These are phyloP conservation scores for Aspergillus homomorphus DNA, from an alignment of 495 filamentous ascomycete species.

Conservation along the genomic window DNA sequence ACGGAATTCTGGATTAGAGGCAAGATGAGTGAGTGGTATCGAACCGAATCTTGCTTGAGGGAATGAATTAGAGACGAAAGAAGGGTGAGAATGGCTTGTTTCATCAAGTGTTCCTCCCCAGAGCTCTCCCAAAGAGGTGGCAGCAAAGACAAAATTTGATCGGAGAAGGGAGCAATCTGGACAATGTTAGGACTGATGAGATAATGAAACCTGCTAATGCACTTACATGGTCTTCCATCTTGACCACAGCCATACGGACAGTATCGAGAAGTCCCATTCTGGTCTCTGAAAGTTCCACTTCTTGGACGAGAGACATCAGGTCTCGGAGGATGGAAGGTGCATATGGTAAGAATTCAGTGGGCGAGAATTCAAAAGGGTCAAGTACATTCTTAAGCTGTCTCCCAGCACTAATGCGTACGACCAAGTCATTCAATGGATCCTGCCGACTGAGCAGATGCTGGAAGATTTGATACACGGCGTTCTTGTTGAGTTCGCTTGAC, in stretches of 20 bases:
- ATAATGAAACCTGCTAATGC: background rate
- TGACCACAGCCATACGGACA: constrained; percentile 70
- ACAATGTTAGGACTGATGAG: constrained; percentile 12
- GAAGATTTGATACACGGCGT: constrained; percentile 84
- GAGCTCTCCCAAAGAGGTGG: constrained; percentile 80
- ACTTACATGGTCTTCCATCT: constrained; percentile 71
- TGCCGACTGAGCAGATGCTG: constrained; percentile 76
- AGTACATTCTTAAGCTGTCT: constrained; percentile 73
- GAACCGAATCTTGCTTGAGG: constrained; percentile 68
- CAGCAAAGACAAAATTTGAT: constrained; percentile 75
- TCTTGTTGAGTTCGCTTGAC: constrained; percentile 56
- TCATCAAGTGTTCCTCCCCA: constrained; percentile 80
- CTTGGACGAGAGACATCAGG: constrained; percentile 72
- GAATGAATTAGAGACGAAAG: constrained; percentile 74
- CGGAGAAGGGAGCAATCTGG: constrained; percentile 67
- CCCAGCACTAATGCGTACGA: constrained; percentile 88
- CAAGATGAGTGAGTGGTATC: constrained; percentile 70
- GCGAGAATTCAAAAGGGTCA: constrained; percentile 78
- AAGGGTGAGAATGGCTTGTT: constrained; percentile 84
- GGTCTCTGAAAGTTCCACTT: constrained; percentile 79
- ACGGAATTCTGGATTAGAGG: constrained; percentile 77
- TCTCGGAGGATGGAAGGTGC: constrained; percentile 63
- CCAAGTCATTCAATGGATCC: constrained; percentile 80
- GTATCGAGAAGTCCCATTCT: constrained; percentile 85
- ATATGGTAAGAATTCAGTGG: constrained; percentile 68